Evolutionary conservation across 2,329 filamentous ascomycete species (phyloP).

Genomic region (Xylaria hypoxylon): DNA sequence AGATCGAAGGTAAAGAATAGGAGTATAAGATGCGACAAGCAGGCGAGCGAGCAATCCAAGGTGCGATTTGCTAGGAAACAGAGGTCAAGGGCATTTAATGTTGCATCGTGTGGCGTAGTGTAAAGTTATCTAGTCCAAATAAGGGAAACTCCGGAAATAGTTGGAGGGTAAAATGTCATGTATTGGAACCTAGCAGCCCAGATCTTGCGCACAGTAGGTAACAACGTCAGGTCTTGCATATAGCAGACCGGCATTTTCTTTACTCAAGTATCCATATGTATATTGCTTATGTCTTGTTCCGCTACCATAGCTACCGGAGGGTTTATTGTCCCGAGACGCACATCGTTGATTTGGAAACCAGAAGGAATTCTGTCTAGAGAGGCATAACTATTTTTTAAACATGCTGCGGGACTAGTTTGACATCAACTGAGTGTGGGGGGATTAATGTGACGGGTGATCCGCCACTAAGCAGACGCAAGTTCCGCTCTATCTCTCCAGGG

Average conservation of each 20-base stretch:
- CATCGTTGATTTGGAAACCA: background rate
- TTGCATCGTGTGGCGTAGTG: slow-evolving; percentile 1
- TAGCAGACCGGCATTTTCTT: background rate
- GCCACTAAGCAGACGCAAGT: slow-evolving; percentile 18
- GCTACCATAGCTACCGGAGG: no score
- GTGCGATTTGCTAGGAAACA: background rate
- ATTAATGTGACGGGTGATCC: slow-evolving; percentile 21
- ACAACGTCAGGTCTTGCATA: background rate
- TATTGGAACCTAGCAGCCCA: background rate
- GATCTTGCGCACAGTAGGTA: background rate
- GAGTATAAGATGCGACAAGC: background rate
- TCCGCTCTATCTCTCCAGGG: background rate
- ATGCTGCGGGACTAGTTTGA: slow-evolving; percentile 2
- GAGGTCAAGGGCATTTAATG: background rate
- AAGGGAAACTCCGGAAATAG: slow-evolving; percentile 11
- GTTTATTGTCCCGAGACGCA: background rate
- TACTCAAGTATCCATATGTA: background rate
- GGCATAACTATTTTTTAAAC: background rate
- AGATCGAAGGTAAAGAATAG: background rate
- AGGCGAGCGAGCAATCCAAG: background rate
- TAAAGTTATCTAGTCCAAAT: slow-evolving; percentile 17
- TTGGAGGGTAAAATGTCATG: background rate
- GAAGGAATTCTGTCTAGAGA: background rate
- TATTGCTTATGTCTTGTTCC: background rate
- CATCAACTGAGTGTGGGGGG: slow-evolving; percentile 12